Evolutionary conservation across 2,329 filamentous ascomycete genomes (phyloP).

Genomic region (Trichoderma atrobrunneum): DNA sequence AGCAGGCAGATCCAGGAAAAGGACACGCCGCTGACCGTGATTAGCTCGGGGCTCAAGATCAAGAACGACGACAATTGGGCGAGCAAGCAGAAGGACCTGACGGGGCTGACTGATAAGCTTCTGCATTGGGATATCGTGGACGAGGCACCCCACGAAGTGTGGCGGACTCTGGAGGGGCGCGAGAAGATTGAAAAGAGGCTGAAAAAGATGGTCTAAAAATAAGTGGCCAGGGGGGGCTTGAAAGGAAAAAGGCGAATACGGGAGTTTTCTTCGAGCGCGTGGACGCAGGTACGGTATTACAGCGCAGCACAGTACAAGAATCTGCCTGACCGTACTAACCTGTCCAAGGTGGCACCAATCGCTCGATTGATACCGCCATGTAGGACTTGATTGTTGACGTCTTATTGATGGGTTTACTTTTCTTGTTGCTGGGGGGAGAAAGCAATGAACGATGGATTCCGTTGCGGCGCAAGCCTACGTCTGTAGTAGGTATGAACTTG

Average conservation of each 20-base stretch:
- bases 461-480: neutral
- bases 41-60: conserved; percentile 76
- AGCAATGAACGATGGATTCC: neutral
- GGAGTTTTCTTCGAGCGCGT: neutral
- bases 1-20: conserved; percentile 75
- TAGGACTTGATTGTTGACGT: neutral
- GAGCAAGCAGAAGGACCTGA: conserved; percentile 79
- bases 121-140: conserved; percentile 83
- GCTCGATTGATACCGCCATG: neutral
- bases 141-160: conserved; percentile 81
- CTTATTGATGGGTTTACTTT: neutral
- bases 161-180: conserved; percentile 71
- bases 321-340: neutral
- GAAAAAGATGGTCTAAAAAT: conserved; percentile 57
- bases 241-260: conserved; percentile 9
- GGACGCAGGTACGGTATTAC: neutral
- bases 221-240: conserved; percentile 2
- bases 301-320: neutral
- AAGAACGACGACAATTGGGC: conserved; percentile 71
- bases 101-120: conserved; percentile 74
- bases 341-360: neutral
- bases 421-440: neutral
- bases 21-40: conserved; percentile 72
- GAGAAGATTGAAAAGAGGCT: conserved; percentile 76
- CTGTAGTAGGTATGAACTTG: neutral